phyloP scores from a whole-genome alignment of 192 early-diverging fungal species.

The Gryganskiella cystojenkinii region DNA sequence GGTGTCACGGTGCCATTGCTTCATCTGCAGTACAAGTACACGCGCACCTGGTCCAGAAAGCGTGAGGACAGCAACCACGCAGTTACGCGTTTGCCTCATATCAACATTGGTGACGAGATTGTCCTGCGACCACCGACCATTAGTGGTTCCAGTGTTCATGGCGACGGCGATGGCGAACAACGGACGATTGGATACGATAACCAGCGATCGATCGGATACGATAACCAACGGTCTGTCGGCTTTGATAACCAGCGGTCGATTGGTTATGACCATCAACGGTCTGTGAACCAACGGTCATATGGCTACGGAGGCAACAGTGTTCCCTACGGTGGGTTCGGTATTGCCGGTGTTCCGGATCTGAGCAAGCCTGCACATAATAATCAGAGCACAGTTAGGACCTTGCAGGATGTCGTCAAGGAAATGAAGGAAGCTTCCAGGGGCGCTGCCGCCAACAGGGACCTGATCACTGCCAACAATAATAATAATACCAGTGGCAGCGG shows the following conservation, averaged over 20 bases:
- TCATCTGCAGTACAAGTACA: constrained; percentile 61
- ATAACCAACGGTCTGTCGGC: constrained; percentile 29
- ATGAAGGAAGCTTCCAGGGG: constrained; percentile 47
- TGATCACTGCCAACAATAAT: constrained; percentile 7
- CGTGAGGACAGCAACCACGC: constrained; percentile 49
- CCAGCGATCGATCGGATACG: constrained; percentile 22
- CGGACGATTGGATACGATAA: constrained; percentile 22
- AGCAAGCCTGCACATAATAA: constrained; percentile 3
- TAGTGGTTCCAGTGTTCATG: constrained; percentile 24
- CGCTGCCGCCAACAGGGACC: constrained; percentile 32
- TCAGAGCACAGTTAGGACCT: constrained; percentile 34
- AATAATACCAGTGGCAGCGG: not conserved
- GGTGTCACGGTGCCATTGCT: constrained; percentile 84
- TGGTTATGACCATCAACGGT: constrained; percentile 27
- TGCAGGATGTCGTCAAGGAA: constrained; percentile 51
- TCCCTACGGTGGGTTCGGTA: constrained; percentile 41
- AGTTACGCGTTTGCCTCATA: constrained; percentile 39
- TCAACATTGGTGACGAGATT: constrained; percentile 54
- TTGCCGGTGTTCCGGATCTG: constrained; percentile 49
- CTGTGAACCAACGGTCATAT: constrained; percentile 39
- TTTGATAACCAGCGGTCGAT: constrained; percentile 17
- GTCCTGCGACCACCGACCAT: constrained; percentile 42
- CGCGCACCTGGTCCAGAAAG: constrained; percentile 47
- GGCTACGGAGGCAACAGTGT: constrained; percentile 31
- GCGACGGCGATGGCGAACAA: constrained; percentile 29